phyloP scores from a whole-genome alignment of 2,329 filamentous ascomycete genomes.

The Ophiocordyceps unilateralis region DNA sequence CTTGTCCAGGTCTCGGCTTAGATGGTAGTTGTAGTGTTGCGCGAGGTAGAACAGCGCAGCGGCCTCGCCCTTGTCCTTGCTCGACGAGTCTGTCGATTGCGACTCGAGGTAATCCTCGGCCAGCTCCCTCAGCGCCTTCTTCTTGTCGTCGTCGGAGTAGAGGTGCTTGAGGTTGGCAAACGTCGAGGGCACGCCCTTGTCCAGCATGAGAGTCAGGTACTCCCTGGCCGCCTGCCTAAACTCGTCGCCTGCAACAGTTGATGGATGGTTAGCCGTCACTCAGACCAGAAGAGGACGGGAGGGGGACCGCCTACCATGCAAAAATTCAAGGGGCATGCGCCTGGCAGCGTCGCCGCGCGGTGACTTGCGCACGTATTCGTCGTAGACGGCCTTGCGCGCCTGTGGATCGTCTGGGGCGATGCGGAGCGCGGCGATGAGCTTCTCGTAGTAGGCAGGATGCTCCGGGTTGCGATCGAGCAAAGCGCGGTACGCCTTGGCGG shows the following conservation, averaged over 20 bases:
- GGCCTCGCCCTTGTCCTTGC: conserved; percentile 45
- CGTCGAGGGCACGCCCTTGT: conserved; percentile 85
- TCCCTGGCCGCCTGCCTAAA: conserved; percentile 62
- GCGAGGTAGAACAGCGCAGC: conserved; percentile 85
- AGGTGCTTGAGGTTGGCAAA: conserved; percentile 95
- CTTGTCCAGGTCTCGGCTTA: conserved; percentile 69
- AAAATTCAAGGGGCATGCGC: conserved; percentile 76
- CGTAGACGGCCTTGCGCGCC: conserved; percentile 53
- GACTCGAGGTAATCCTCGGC: conserved; percentile 63
- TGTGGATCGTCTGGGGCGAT: conserved; percentile 40
- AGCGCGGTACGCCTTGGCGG: conserved; percentile 61
- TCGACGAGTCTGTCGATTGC: conserved; percentile 29
- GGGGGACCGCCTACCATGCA: conserved; percentile 38
- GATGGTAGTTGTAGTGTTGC: conserved; percentile 88
- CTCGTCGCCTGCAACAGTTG: conserved; percentile 41
- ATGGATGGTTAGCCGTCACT: background rate
- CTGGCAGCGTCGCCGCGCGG: conserved; percentile 72
- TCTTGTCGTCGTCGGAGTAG: conserved; percentile 65
- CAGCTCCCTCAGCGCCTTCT: conserved; percentile 54
- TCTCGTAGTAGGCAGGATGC: conserved; percentile 71
- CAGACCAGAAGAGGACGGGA: background rate
- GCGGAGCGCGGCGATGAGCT: conserved; percentile 51
- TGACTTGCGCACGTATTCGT: conserved; percentile 63
- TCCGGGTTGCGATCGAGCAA: conserved; percentile 80
- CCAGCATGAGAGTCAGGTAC: conserved; percentile 72